Evolutionary conservation across 2,329 filamentous ascomycete genomes (phyloP), one percentile per base, ranked within the genome.

Genomic region (Shiraia bambusicola): DNA sequence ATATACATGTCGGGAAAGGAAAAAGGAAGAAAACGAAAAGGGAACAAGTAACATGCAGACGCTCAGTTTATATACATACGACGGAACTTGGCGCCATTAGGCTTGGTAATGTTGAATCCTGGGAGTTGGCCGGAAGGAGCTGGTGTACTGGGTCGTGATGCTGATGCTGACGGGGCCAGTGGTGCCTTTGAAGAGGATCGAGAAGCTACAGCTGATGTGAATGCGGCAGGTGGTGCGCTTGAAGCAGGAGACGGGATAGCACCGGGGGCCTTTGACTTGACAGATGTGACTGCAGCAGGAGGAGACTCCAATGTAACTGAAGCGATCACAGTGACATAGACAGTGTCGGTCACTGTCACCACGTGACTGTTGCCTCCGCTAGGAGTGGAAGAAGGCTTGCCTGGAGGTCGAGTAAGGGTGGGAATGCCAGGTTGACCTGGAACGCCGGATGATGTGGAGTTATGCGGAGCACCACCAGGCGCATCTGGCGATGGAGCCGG

Each of bases 321-420:
- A 3, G 45, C 50, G 2, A 63, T 67, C 28, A 66, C 50, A 7
- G 63, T 65, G 31, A 63, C 37, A 28, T 40, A 43, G 25, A 59
- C 47, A 2, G 56, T 63, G 19, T 63, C 55, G 0, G 58, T 66
- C 30, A 65, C 47, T 1, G 52, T 59, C 32, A 55, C 42, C 7
- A 59, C 42, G 3, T 11, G 11, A 9, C 34, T 15, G 19, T 31
- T 43, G n/a, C 33, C 34, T 19, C 43, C 39, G 22, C 29, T 42
- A 4, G 50, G 31, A 2, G 26, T 16, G 9, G 42, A 40, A 22
- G 49, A 41, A 10, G 54, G 47, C 6, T 40, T 24, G n/a, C 50
- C 47, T 11, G 59, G 50, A 8, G 49, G 52, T 1, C 33, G 33
- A 2, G 50, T 51, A 15, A 56, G 42, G 2, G 49, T 52, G 2